Base-by-base conservation (phyloP, 2,329 filamentous ascomycete genomes). In the Tympanopsis confertula region DNA sequence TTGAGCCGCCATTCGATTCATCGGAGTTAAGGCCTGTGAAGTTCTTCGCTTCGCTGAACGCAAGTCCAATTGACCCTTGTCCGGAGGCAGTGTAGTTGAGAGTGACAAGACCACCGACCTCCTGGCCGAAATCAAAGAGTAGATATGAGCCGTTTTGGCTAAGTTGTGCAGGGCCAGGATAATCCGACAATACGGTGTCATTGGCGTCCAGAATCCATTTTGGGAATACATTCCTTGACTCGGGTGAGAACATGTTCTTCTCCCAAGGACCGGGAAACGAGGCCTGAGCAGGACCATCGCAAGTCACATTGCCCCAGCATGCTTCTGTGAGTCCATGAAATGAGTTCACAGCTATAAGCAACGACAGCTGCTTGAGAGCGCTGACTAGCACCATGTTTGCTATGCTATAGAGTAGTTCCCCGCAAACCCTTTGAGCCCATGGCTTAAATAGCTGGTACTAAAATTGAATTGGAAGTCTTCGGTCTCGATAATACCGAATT, bases 201-300 rank as follows among this genome's bases (percentile, higher is more conserved):
- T 48, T 58, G 3, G 46, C 47, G 3, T 57, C 57, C 3, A 69
- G 56, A 15, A 66, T 56, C 13, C 53, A 59, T 32, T 52, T 52
- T 1, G 74, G 74, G 3, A 50, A 47, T 3, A 75, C 61, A 4
- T 52, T 68, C 24, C 75, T 59, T 2, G 68, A 68, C 4, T 56
- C 39, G 1, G 74, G 72, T 1, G 74, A 66, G 44, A 66, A 75
- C 36, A 72, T 78, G 45, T 74, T 69, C 1, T 60, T 51, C 20
- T 79, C 67, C 74, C 75, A 79, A 13, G 55, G 53, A 1, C 74
- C 74, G 2, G 63, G 59, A 42, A 78, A 79, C 0, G 72, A 62
- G 5, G 66, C 50, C 4, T 63, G 51, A 7, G 50, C 49, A 3
- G 71, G 65, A 3, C 66, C 66, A 15, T 58, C 66, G 47, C 75